Evolutionary conservation across 2,329 filamentous ascomycete genomes (phyloP), one percentile per base, ranked within the genome.

Genomic region (Coniella vitis): DNA sequence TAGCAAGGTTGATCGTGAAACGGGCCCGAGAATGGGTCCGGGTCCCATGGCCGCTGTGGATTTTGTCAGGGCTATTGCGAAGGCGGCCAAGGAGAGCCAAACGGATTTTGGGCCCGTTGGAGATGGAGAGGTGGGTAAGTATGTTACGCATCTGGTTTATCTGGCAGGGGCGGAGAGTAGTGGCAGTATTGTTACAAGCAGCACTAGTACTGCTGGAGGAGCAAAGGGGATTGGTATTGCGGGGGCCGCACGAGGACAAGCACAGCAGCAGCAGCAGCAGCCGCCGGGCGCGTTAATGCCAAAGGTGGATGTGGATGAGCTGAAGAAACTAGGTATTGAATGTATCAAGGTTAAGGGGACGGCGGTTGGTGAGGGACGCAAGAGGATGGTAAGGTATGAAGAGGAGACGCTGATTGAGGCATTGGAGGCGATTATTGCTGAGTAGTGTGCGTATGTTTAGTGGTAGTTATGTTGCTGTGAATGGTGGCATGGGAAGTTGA

Each of bases 141-240:
- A 93, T 59, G 83, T 96, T 3, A 94, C 86, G 7, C 90, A 96
- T 62, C 65, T 96, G 13, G 74, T 96, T 7, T 86, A 95, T 60
- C 68, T 95, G 0, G 86, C 90, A 37, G 84, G 83, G 0, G 40
- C 44, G 4, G 48, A 51, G 17, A 9, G n/a, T 20, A 25, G 13
- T 21, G 44, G 22, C n/a, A 13, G 7, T 10, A 19, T n/a, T 7
- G 43, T 21, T 7, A 16, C 14, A 3, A 44, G 47, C 10, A 29
- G n/a, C n/a, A n/a, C n/a, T n/a, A n/a, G n/a, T n/a, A n/a, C n/a
- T n/a, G n/a, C n/a, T n/a, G n/a, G n/a, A n/a, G n/a, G 25, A 29
- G 5, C 10, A 29, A 29, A 10, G 5, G 5, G 25, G 25, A 10
- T 5, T 29, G 25, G 25, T 5, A 10, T 29, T 10, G 5, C 10